phyloP scores from a whole-genome alignment of 345 rosid genomes.

The Theobroma cacao region DNA sequence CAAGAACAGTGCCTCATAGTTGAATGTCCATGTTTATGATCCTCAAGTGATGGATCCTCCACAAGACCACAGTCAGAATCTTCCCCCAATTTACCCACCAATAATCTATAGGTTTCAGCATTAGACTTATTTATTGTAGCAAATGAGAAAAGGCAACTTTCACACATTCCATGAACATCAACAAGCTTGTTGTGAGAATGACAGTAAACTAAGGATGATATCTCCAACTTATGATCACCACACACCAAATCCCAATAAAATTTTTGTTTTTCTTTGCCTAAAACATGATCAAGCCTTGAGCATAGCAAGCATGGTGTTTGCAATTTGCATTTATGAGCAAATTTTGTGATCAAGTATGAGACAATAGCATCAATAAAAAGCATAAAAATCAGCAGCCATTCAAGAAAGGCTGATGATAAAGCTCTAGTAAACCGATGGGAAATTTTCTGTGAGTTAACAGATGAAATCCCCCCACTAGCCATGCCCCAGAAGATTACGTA shows the following conservation, averaged over 20 bases:
- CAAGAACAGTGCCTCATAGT: conserved; percentile 51
- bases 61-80: conserved; percentile 35
- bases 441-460: conserved; percentile 37
- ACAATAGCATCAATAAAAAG: conserved; percentile 63
- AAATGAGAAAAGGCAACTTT: conserved; percentile 75
- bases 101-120: conserved; percentile 76
- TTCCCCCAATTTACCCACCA: conserved; percentile 78
- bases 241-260: conserved; percentile 75
- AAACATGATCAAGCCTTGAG: conserved; percentile 82
- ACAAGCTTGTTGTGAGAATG: conserved; percentile 76
- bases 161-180: conserved; percentile 78
- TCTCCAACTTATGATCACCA: conserved; percentile 71
- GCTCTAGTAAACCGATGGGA: conserved; percentile 40
- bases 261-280: conserved; percentile 45
- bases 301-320: conserved; percentile 79
- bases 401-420: conserved; percentile 64
- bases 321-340: conserved; percentile 54
- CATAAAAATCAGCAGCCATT: conserved; percentile 77
- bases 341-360: conserved; percentile 61
- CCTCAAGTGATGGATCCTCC: conserved; percentile 29
- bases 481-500: conserved; percentile 28
- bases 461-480: conserved; percentile 45
- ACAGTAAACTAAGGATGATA: conserved; percentile 80
- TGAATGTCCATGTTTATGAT: conserved; percentile 15
- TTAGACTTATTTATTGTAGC: conserved; percentile 71